These are phyloP conservation scores for Colletotrichum melonis DNA, from an alignment of 2,329 filamentous ascomycete species.

Conservation along the genomic window DNA sequence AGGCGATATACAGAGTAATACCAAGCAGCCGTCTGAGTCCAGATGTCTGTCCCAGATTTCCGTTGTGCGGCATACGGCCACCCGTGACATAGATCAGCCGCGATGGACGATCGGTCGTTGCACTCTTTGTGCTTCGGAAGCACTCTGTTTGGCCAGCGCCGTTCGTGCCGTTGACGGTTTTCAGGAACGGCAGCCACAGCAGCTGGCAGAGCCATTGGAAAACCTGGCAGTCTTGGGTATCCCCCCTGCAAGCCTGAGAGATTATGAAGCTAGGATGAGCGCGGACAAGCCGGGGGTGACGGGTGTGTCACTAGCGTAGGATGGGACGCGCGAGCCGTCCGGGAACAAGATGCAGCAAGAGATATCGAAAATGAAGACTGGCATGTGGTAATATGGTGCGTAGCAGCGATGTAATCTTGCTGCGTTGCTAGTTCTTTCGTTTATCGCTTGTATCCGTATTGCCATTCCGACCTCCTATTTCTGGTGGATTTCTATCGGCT, in stretches of 20 bases:
- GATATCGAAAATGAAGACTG: slow-evolving; percentile 32
- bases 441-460: slow-evolving; percentile 1
- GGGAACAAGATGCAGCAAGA: slow-evolving; percentile 7
- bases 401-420: slow-evolving; percentile 9
- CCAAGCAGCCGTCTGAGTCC: slow-evolving; percentile 11
- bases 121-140: neutral
- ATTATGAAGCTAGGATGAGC: slow-evolving; percentile 23
- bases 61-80: neutral
- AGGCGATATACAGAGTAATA: slow-evolving; percentile 2
- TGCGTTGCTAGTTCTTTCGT: neutral
- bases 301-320: slow-evolving; percentile 15
- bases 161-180: slow-evolving; percentile 28
- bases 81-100: neutral
- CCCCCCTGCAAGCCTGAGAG: slow-evolving; percentile 29
- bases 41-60: slow-evolving; percentile 2
- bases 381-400: slow-evolving; percentile 23
- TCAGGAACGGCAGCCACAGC: slow-evolving; percentile 25
- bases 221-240: slow-evolving; percentile 14
- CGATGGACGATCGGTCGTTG: neutral
- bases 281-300: slow-evolving; percentile 17
- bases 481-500: slow-evolving; percentile 4
- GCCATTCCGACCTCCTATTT: slow-evolving; percentile 19
- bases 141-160: slow-evolving; percentile 19
- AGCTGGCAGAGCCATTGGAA: slow-evolving; percentile 8
- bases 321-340: neutral